Evolutionary conservation across 2,329 filamentous ascomycete species (phyloP), one percentile per base, ranked within the genome.

Genomic region (Exophiala phaeomuriformis): DNA sequence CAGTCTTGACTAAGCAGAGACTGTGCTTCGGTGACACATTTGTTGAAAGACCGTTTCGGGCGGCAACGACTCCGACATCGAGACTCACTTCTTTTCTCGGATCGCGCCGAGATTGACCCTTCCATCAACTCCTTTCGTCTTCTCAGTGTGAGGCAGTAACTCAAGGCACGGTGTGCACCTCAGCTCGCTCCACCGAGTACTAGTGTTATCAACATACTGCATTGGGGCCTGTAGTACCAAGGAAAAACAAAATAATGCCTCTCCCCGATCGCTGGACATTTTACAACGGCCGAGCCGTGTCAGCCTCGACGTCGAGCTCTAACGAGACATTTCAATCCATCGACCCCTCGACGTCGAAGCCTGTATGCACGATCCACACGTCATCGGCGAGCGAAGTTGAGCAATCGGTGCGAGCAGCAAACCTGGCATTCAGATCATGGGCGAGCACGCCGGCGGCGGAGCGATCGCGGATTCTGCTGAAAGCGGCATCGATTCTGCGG

Each of bases 381-480:
- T 86, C 88, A 12, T 84, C 86, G 0, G 69, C 75, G 27, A 67
- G 76, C 52, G 82, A 88, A 64, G 75, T 93, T 66, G 81, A 93
- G 67, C 77, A 81, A 10, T 87, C 88, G 42, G 77, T 95, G 59
- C 70, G 77, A 50, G 83, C 88, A 39, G 89, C 86, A 39, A 75
- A 82, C 52, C 73, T 75, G 33, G 88, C 88, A 1, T 94, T 95
- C 68, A 76, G 79, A 2, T 71, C 76, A 36, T 95, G 89, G 89
- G 88, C 88, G 1, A 75, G 79, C 52, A 93, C 84, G 8, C 81
- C 88, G 1, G 77, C 85, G n/a, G 76, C 86, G 56, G 80, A 82
- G 64, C 86, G 89, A 53, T 82, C 88, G 1, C 82, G 86, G 53
- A 85, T 94, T 62, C 81, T 95, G 6, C 84, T 89, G 31, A 82